Base-by-base conservation (phyloP, 176 grass and related monocot genomes). In the Carex kokanica region DNA sequence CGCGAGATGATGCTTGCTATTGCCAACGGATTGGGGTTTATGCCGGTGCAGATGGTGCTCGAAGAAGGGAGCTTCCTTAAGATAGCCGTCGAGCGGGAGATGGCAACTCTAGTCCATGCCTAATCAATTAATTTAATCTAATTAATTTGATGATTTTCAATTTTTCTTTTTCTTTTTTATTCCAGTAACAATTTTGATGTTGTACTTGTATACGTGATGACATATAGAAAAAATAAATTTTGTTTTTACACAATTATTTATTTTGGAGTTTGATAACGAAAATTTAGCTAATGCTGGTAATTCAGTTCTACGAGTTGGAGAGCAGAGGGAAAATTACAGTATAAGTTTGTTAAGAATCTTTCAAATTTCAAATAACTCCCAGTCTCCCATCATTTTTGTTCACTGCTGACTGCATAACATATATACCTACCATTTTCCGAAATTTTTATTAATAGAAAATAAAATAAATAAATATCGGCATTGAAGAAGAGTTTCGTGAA, bases 51-150 rank as follows among this genome's bases (percentile, higher is more conserved):
- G 10, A 80, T 80, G 77, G 77, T 80, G 77, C 77, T 80, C 0
- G 77, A 80, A 8, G 77, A 80, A 84, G 81, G 81, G 1, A 84
- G 81, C 64, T 84, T 84, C 11, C 64, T 84, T 34, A 84, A 84
- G 45, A 25, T 55, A 23, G 82, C 82, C 5, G 82, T 84, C 5
- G 82, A 84, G 34, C 23, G 64, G 2, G 64, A 84, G 64, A 15
- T 72, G 21, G 43, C 23, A 7, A 8, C 66, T 5, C 15, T 2
- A 17, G 23, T 27, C 27, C n/a, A n/a, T n/a, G n/a, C n/a, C n/a
- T n/a, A n/a, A n/a, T n/a, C n/a, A 23, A 21, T 13, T 65, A 68
- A 67, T 36, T 36, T 17, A 66, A 27, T 27, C 11, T 24, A 74
- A 24, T 51, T 16, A 72, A 43, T 75, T 45, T 0, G 3, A 29